Evolutionary conservation across 257 asterid genomes (phyloP).

Genomic region (Scutellaria barbata): DNA sequence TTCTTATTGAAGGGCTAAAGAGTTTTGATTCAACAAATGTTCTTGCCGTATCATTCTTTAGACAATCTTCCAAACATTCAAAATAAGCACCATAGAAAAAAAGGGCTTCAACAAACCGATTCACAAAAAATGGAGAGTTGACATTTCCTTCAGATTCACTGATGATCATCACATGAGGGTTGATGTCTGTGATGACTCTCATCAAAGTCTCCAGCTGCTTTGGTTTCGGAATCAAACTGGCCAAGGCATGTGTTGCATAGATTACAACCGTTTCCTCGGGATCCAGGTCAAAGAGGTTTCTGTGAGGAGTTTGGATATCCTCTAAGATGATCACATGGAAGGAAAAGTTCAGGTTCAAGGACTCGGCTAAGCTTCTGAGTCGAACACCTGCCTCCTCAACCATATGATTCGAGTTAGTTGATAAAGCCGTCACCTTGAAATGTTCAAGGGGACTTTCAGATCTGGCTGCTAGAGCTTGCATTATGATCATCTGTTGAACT

Average conservation of each 20-base stretch:
- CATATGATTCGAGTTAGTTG: conserved; percentile 38
- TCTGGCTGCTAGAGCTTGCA: conserved; percentile 67
- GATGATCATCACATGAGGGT: conserved; percentile 47
- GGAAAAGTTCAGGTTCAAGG: conserved; percentile 47
- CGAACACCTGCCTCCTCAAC: conserved; percentile 53
- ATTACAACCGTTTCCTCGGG: conserved; percentile 51
- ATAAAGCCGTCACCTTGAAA: conserved; percentile 62
- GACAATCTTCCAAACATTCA: conserved; percentile 52
- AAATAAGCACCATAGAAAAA: conserved; percentile 53
- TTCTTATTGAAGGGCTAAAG: conserved; percentile 45
- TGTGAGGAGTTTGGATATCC: conserved; percentile 44
- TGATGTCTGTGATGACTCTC: conserved; percentile 41
- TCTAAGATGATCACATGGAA: conserved; percentile 50
- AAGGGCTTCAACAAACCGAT: conserved; percentile 59
- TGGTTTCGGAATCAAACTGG: conserved; percentile 44
- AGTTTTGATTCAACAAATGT: conserved; percentile 45
- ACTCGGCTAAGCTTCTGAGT: conserved; percentile 52
- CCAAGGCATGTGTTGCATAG: conserved; percentile 43
- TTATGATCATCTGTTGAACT: conserved; percentile 52
- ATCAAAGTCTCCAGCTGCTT: conserved; percentile 44
- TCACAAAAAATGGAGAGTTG: conserved; percentile 54
- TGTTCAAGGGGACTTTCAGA: conserved; percentile 39
- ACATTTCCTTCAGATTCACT: conserved; percentile 56
- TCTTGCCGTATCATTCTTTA: conserved; percentile 42
- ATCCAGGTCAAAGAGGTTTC: conserved; percentile 35